phyloP scores from a whole-genome alignment of 345 rosid species.

The Eucalyptus lansdowneana region DNA sequence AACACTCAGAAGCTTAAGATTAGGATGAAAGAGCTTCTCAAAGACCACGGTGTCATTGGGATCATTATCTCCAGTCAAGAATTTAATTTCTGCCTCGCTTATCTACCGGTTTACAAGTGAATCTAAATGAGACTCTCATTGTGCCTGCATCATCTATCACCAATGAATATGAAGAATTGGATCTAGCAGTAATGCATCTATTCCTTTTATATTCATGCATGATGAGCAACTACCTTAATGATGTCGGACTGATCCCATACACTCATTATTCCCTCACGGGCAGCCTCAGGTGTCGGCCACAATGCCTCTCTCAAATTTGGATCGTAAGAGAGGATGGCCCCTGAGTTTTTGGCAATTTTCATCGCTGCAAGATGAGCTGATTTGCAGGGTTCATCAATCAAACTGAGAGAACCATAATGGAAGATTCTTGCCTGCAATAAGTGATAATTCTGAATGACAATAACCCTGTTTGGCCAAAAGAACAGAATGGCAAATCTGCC shows the following conservation, averaged over 20 bases:
- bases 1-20: slow-evolving; percentile 71
- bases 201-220: background rate
- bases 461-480: background rate
- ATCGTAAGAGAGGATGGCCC: slow-evolving; percentile 82
- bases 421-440: slow-evolving; percentile 63
- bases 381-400: slow-evolving; percentile 85
- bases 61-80: slow-evolving; percentile 56
- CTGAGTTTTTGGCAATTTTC: slow-evolving; percentile 56
- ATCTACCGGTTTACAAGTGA: slow-evolving; percentile 27
- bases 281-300: slow-evolving; percentile 87
- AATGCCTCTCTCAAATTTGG: slow-evolving; percentile 84
- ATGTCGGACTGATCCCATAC: slow-evolving; percentile 88
- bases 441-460: background rate
- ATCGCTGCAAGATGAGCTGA: slow-evolving; percentile 90
- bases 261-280: slow-evolving; percentile 68
- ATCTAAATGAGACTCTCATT: background rate
- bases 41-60: slow-evolving; percentile 48
- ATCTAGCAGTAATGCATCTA: background rate
- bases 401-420: slow-evolving; percentile 92
- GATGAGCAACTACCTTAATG: slow-evolving; percentile 49
- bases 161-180: background rate
- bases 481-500: background rate
- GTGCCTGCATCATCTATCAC: background rate
- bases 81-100: slow-evolving; percentile 81
- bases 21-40: slow-evolving; percentile 59